Base-by-base conservation (phyloP, 2,329 filamentous ascomycete species). In the Cercospora canescens region DNA sequence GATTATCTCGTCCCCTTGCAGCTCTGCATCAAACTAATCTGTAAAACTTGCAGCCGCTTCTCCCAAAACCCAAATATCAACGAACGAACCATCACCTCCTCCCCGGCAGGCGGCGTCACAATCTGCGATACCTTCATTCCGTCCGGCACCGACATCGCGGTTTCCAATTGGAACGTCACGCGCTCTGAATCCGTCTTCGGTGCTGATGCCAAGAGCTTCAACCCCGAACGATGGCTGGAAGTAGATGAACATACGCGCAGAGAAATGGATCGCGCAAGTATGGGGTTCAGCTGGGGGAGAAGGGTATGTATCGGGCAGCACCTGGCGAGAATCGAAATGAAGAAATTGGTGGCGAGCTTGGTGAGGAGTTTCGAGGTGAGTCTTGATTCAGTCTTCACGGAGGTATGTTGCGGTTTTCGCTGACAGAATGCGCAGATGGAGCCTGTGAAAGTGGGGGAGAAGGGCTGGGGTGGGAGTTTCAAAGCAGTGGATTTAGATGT, bases 151-250 rank as follows among this genome's bases (percentile, higher is more conserved):
- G 52, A 80, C 50, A 77, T 86, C 7, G 82, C 80, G 41, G 77
- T 78, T 63, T 78, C 77, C 45, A 72, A 79, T 0, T 79, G 79
- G 64, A 76, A 76, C 6, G 72, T 81, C 21, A 77, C 81, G 58
- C 75, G 75, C 58, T 74, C 78, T 52, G 76, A 78, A 66, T 56
- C 24, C 14, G 67, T 78, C 34, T 78, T 76, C 56, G 80, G 81
- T 3, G 57, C 70, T 1, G 79, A 83, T 65, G 78, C 80, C 1
- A 74, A 78, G 24, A 64, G 76, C 0, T 85, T 81, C 69, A 74
- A 78, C 26, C 84, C 84, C 1, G 82, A 83, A 57, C 78, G 84
- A 52, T 86, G 83, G 83, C 66, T 86, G 21, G 75, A 81, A 32
- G 56, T 62, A 6, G 30, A 77, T 81, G 56, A 39, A 50, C 57